These are phyloP conservation scores for Saccharomyces hybrid DNA, from an alignment of 1,139 yeast genomes.

Conservation along the genomic window DNA sequence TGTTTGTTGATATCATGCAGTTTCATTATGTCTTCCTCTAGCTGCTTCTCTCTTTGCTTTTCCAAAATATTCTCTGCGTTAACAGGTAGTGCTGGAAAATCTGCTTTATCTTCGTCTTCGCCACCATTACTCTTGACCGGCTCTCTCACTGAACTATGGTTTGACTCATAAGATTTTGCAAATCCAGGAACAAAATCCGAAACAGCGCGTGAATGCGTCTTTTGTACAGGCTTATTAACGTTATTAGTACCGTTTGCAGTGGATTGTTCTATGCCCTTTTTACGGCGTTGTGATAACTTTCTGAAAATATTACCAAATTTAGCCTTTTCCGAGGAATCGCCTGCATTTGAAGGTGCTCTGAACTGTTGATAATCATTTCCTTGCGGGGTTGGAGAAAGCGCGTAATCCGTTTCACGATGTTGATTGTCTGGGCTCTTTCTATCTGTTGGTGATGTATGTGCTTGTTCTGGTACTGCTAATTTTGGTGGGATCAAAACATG, in stretches of 20 bases:
- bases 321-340: constrained; percentile 16
- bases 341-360: not conserved
- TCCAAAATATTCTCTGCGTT: constrained; percentile 24
- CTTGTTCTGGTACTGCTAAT: constrained; percentile 52
- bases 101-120: constrained; percentile 4
- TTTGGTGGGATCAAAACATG: constrained; percentile 30
- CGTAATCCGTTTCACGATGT: constrained; percentile 13
- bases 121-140: not conserved
- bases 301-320: constrained; percentile 26
- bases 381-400: constrained; percentile 4
- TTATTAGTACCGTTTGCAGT: constrained; percentile 2
- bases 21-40: constrained; percentile 14
- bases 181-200: constrained; percentile 31
- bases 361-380: constrained; percentile 15
- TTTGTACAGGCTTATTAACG: constrained; percentile 8
- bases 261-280: constrained; percentile 8
- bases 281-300: constrained; percentile 25
- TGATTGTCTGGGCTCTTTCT: constrained; percentile 8
- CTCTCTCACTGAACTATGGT: not conserved
- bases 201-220: constrained; percentile 33
- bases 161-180: constrained; percentile 3
- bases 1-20: constrained; percentile 3
- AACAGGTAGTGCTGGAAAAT: constrained; percentile 23
- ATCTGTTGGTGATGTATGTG: constrained; percentile 45
- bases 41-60: constrained; percentile 15